Percentiles rank a stretch among this genome's conserved stretches.
These are phyloP conservation scores for Esteya vermicola DNA, from an alignment of 2,329 filamentous ascomycete species.

Conservation along the genomic window DNA sequence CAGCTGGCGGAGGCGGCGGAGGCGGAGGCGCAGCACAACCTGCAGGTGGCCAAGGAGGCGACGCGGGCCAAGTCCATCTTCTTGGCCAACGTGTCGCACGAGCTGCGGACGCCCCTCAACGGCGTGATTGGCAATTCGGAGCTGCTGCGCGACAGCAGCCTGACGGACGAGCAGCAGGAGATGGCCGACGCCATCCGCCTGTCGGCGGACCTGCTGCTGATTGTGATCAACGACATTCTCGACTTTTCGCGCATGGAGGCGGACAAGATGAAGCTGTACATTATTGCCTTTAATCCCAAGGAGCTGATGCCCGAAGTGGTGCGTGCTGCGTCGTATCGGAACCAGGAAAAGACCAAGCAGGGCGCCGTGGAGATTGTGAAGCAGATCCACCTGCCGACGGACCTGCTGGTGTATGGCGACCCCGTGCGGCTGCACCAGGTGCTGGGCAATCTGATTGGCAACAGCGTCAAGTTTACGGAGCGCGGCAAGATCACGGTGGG, in stretches of 20 bases:
- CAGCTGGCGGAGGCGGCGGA: slow-evolving; percentile 72
- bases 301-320: slow-evolving; percentile 56
- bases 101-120: slow-evolving; percentile 69
- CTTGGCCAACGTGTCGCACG: slow-evolving; percentile 66
- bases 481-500: slow-evolving; percentile 74
- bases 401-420: slow-evolving; percentile 53
- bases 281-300: slow-evolving; percentile 52
- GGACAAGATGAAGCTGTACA: slow-evolving; percentile 70
- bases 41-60: slow-evolving; percentile 70
- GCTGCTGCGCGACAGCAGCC: slow-evolving; percentile 59
- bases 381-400: slow-evolving; percentile 60
- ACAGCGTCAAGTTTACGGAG: slow-evolving; percentile 89
- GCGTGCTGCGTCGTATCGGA: slow-evolving; percentile 51
- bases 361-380: slow-evolving; percentile 50
- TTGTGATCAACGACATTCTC: too few species aligned
- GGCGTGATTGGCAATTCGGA: slow-evolving; percentile 85
- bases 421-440: slow-evolving; percentile 54
- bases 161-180: slow-evolving; percentile 65
- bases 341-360: slow-evolving; percentile 46
- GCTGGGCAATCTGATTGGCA: slow-evolving; percentile 73
- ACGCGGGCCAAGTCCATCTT: slow-evolving; percentile 76
- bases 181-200: slow-evolving; percentile 80
- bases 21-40: slow-evolving; percentile 61
- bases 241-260: too few species aligned
- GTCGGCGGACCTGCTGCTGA: slow-evolving; percentile 73